These are phyloP conservation scores for Speleostelium caveatum DNA, from an alignment of 78 protist species.

Conservation along the genomic window DNA sequence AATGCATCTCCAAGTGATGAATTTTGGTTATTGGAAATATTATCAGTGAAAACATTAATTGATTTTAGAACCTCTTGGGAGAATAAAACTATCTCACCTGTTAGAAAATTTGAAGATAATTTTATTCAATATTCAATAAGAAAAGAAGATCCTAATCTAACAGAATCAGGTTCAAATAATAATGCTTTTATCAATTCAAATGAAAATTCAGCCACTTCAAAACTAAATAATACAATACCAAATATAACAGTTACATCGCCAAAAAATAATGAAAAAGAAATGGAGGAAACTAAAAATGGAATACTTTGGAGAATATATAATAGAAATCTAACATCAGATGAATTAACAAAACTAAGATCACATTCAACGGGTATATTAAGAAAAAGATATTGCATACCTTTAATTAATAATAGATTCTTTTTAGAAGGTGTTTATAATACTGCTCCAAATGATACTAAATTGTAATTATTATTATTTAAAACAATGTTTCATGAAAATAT, in stretches of 20 bases:
- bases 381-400: slow-evolving; percentile 69
- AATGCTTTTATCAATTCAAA: not conserved
- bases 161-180: not conserved
- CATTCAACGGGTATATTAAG: slow-evolving; percentile 52
- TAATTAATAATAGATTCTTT: slow-evolving; percentile 58
- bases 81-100: slow-evolving; percentile 71
- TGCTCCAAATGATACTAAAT: slow-evolving; percentile 60
- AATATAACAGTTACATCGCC: not conserved
- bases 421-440: slow-evolving; percentile 69
- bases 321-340: slow-evolving; percentile 50
- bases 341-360: slow-evolving; percentile 36
- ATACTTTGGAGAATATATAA: slow-evolving; percentile 69
- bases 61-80: slow-evolving; percentile 79
- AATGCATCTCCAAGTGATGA: slow-evolving; percentile 65
- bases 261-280: slow-evolving; percentile 21
- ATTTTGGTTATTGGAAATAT: slow-evolving; percentile 63
- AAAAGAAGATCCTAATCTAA: not conserved
- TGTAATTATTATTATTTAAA: slow-evolving; percentile 19
- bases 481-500: not conserved
- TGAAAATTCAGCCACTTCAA: not conserved
- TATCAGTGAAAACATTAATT: slow-evolving; percentile 42
- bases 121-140: slow-evolving; percentile 61
- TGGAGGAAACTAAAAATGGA: slow-evolving; percentile 67
- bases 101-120: slow-evolving; percentile 76
- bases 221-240: not conserved